Base-by-base conservation (phyloP, 208 protist genomes). In the Trypanosoma scelopori region DNA sequence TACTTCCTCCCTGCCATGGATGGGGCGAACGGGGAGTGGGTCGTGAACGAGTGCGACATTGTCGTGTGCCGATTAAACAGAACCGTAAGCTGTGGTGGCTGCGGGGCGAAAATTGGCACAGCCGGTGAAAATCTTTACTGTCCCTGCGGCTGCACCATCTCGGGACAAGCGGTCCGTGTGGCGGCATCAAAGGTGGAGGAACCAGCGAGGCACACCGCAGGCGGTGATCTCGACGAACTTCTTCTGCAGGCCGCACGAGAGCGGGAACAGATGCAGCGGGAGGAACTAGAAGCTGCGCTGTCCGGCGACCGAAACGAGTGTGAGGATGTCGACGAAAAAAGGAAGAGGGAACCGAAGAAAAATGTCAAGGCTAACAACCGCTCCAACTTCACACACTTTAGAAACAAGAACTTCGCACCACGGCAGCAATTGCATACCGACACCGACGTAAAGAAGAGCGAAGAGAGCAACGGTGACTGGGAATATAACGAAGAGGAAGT, bases 361-460 rank as follows among this genome's bases (percentile, higher is more conserved):
- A 92, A 94, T 63, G 88, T 94, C 12, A 94, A 94, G 78, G 79
- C 82, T 39, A 94, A 94, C 58, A 94, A 94, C 45, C 74, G 85
- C 11, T 91, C 83, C 5, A 92, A 94, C 77, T 92, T 94, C 58
- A 87, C 85, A 13, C 85, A 91, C 55, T 94, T 92, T 45, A 61
- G 88, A n/a, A 94, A 94, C 62, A 94, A 92, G 57, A 82, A 92
- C 59, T 94, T 92, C 67, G 82, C 81, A 6, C 77, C 85, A 28
- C 69, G 71, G 20, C 65, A 69, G 53, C 42, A 30, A 16, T 39
- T 4, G 6, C 7, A 35, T 11, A 51, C 37, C 48, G 52, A 41
- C 22, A 43, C 59, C 6, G 59, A 71, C n/a, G 51, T 25, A 12
- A 7, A 45, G 12, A 65, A 48, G 37, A 39, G 52, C 46, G 9